A percentile compares a stretch with the other conserved stretches of the same genome.
Evolutionary conservation across 805 yeast genomes (phyloP).

Genomic region (Suhomyces emberorum): DNA sequence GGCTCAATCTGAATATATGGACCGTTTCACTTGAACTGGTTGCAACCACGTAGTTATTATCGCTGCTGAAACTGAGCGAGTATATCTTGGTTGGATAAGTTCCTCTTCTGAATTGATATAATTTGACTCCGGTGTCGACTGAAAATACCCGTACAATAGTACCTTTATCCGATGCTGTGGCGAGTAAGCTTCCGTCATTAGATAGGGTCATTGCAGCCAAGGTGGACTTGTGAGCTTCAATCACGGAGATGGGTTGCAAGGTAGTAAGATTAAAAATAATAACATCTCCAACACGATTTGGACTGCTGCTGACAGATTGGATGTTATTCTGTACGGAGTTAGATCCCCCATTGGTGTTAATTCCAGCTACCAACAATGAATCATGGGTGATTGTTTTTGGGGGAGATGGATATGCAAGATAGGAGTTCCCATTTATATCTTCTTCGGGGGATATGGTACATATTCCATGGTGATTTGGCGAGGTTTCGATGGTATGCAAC

Average conservation of each 20-base stretch:
- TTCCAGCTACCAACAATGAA: slow-evolving; percentile 37
- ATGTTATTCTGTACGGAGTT: slow-evolving; percentile 39
- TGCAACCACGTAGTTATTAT: slow-evolving; percentile 71
- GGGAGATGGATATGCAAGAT: slow-evolving; percentile 73
- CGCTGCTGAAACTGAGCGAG: slow-evolving; percentile 70
- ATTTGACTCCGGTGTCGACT: slow-evolving; percentile 57
- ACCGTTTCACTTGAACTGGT: slow-evolving; percentile 89
- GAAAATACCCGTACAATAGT: slow-evolving; percentile 83
- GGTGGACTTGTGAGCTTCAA: slow-evolving; percentile 83
- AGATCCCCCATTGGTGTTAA: slow-evolving; percentile 39
- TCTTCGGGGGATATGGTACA: slow-evolving; percentile 53
- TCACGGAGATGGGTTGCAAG: slow-evolving; percentile 71
- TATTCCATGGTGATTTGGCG: slow-evolving; percentile 48
- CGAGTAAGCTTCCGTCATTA: slow-evolving; percentile 72
- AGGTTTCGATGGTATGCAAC: slow-evolving; percentile 44
- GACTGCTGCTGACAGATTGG: slow-evolving; percentile 38
- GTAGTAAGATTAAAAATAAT: slow-evolving; percentile 75
- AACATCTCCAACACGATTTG: slow-evolving; percentile 61
- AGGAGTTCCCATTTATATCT: slow-evolving; percentile 40
- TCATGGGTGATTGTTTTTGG: slow-evolving; percentile 53
- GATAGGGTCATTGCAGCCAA: slow-evolving; percentile 67
- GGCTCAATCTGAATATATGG: slow-evolving; percentile 79
- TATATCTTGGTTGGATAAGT: slow-evolving; percentile 79
- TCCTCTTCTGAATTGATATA: slow-evolving; percentile 79
- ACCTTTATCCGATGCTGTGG: slow-evolving; percentile 88